Conservation (phyloP, 495 filamentous ascomycete species). For the Daldinia bambusicola region DNA sequence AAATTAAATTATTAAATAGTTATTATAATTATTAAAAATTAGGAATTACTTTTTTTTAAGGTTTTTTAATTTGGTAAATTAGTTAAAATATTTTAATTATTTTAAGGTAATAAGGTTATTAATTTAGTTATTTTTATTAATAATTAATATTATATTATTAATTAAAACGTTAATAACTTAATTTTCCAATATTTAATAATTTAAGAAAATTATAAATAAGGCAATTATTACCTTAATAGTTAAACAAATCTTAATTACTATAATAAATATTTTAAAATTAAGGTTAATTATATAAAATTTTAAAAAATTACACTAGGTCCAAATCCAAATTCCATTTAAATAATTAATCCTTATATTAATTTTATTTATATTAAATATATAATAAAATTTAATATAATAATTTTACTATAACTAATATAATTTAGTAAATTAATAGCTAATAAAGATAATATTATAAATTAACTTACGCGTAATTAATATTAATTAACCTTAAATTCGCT, state of each 20-base stretch:
- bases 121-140: not conserved
- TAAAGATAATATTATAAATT: not conserved
- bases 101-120: not conserved
- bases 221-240: not conserved
- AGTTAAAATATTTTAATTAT: not conserved
- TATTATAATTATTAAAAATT: not conserved
- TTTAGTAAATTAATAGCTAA: not conserved
- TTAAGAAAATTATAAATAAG: not conserved
- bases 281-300: not conserved
- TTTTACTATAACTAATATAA: not conserved
- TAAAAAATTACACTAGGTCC: not conserved
- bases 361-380: not conserved
- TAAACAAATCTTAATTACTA: not conserved
- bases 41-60: not conserved
- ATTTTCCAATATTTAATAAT: not conserved
- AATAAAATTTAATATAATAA: not conserved
- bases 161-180: not conserved
- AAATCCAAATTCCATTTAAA: not conserved
- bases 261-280: not conserved
- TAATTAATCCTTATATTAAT: not conserved
- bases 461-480: not conserved
- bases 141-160: not conserved
- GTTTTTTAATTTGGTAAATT: not conserved
- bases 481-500: not conserved
- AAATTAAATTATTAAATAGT: not conserved